Evolutionary conservation across 805 yeast genomes (phyloP).

Genomic region (Suhomyces sp.): DNA sequence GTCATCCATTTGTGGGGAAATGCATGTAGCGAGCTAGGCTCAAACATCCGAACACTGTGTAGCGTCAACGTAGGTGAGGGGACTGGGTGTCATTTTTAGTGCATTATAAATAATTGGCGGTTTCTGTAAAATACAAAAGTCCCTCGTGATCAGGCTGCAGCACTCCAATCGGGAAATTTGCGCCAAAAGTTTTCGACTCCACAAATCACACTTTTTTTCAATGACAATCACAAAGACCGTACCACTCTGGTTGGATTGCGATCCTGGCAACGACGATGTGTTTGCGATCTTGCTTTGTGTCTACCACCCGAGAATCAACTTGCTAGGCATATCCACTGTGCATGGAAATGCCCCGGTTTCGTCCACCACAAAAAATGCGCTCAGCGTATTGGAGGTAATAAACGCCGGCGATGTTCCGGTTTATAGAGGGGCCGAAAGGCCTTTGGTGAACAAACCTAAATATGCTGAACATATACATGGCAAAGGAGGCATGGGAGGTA

Average conservation of each 20-base stretch:
- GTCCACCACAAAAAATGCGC: slow-evolving; percentile 66
- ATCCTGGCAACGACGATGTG: slow-evolving; percentile 89
- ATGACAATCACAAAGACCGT: slow-evolving; percentile 21
- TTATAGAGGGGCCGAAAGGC: slow-evolving; percentile 60
- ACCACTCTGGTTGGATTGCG: slow-evolving; percentile 88
- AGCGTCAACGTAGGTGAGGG: background rate
- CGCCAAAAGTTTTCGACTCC: background rate
- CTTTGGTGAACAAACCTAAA: slow-evolving; percentile 49
- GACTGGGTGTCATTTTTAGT: background rate
- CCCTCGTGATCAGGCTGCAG: background rate
- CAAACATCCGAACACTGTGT: too few relatives aligned
- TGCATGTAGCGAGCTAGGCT: background rate
- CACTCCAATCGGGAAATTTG: background rate
- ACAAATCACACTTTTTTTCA: background rate
- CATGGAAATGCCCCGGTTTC: slow-evolving; percentile 67
- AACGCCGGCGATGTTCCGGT: slow-evolving; percentile 51
- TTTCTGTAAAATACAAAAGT: background rate
- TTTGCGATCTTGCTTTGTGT: slow-evolving; percentile 67
- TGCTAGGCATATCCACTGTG: slow-evolving; percentile 71
- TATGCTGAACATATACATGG: slow-evolving; percentile 73
- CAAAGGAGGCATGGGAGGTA: slow-evolving; percentile 73
- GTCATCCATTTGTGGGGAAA: too few relatives aligned
- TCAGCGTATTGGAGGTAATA: slow-evolving; percentile 63
- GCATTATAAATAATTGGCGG: background rate
- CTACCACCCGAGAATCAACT: slow-evolving; percentile 53